Conservation (phyloP, 192 early-diverging fungal species). For the Mortierella claussenii region DNA sequence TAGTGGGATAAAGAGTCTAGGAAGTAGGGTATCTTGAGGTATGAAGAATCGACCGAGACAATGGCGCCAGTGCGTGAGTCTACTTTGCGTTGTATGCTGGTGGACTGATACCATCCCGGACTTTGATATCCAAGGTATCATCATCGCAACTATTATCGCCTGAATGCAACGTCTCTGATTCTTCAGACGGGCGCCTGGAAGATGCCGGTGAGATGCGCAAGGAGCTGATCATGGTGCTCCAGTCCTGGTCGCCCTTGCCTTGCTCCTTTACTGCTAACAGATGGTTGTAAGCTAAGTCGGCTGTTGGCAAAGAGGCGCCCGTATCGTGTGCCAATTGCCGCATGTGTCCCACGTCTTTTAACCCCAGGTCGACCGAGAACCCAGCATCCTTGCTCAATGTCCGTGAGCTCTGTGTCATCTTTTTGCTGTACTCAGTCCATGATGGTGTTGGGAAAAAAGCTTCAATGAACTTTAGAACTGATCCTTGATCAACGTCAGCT, state of each 20-base stretch:
- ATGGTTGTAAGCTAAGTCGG: slow-evolving; percentile 41
- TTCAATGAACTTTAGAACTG: slow-evolving; percentile 67
- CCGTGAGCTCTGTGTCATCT: slow-evolving; percentile 14
- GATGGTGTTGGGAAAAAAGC: slow-evolving; percentile 61
- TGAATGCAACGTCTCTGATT: neutral
- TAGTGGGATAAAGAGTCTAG: too few relatives aligned
- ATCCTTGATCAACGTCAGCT: slow-evolving; percentile 62
- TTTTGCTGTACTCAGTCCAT: slow-evolving; percentile 35
- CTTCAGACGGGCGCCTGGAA: slow-evolving; percentile 10
- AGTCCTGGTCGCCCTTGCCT: slow-evolving; percentile 27
- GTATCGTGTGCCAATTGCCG: slow-evolving; percentile 52
- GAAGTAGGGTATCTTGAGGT: too few relatives aligned
- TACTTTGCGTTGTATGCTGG: neutral
- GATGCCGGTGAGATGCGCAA: slow-evolving; percentile 4
- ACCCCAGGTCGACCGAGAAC: slow-evolving; percentile 56
- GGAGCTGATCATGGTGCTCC: slow-evolving; percentile 38
- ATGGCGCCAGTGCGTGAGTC: neutral
- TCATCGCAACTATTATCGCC: neutral
- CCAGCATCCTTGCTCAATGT: slow-evolving; percentile 40
- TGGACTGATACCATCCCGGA: neutral
- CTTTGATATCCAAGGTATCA: neutral
- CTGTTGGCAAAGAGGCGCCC: slow-evolving; percentile 51
- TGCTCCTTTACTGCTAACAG: slow-evolving; percentile 41
- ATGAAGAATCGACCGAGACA: too few relatives aligned
- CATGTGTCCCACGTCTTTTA: slow-evolving; percentile 63